These are phyloP conservation scores for Colletotrichum echinochloae DNA, from an alignment of 2,329 filamentous ascomycete species.

Conservation along the genomic window DNA sequence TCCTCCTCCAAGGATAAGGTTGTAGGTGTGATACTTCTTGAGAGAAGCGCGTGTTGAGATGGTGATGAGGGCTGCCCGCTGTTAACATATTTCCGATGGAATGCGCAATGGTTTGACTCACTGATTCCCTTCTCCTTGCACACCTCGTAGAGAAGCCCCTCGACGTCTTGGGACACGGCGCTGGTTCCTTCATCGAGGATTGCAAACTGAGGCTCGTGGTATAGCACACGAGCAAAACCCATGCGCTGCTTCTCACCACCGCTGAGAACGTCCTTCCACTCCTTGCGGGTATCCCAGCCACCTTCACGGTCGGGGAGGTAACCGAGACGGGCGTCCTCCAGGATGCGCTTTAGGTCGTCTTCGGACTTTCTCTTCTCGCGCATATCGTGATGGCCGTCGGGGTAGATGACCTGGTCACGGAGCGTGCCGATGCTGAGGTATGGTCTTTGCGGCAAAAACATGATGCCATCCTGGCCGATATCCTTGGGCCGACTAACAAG, in stretches of 20 bases:
- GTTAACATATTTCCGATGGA: slow-evolving; percentile 37
- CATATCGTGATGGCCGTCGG: slow-evolving; percentile 96
- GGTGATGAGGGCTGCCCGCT: slow-evolving; percentile 81
- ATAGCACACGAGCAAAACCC: slow-evolving; percentile 88
- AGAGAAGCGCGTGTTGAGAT: slow-evolving; percentile 94
- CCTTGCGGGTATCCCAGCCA: slow-evolving; percentile 95
- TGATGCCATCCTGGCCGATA: slow-evolving; percentile 89
- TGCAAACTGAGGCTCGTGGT: slow-evolving; percentile 94
- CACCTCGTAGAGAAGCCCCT: slow-evolving; percentile 91
- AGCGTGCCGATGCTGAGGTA: slow-evolving; percentile 94
- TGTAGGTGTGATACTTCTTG: slow-evolving; percentile 95
- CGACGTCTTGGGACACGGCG: slow-evolving; percentile 93
- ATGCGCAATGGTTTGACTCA: slow-evolving; percentile 59
- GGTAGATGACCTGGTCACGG: slow-evolving; percentile 97
- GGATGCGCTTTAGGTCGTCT: slow-evolving; percentile 78
- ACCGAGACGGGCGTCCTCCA: slow-evolving; percentile 87
- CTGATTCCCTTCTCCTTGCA: slow-evolving; percentile 95
- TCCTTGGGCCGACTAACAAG: slow-evolving; percentile 88
- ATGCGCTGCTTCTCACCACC: slow-evolving; percentile 98
- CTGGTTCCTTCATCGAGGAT: slow-evolving; percentile 97
- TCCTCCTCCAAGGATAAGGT: slow-evolving; percentile 85
- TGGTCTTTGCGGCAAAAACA: slow-evolving; percentile 96
- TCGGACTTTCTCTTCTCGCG: slow-evolving; percentile 82
- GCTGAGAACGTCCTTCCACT: slow-evolving; percentile 98
- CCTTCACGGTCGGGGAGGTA: slow-evolving; percentile 94